A percentile compares a stretch with the other conserved stretches of the same genome.
These are phyloP conservation scores for Poteriospumella lacustris DNA, from an alignment of 108 stramenopile species.

Conservation along the genomic window DNA sequence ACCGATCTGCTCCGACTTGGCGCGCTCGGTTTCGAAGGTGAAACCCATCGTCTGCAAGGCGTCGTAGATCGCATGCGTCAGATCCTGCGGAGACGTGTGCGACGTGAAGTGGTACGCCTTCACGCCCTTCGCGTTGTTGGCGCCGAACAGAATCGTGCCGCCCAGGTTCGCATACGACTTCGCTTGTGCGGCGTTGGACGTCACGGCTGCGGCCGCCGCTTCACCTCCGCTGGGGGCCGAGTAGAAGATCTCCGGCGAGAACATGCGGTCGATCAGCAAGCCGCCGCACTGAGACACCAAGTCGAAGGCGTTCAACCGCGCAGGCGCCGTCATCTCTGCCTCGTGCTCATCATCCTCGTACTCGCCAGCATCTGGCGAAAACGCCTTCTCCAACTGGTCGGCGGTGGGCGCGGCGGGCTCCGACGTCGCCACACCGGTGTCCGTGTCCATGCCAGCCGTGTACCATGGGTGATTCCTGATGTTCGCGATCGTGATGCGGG, in stretches of 20 bases:
- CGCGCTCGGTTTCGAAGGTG: background rate
- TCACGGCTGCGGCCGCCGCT: background rate
- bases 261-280: slow-evolving; percentile 4
- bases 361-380: background rate
- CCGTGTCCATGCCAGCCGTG: too few species aligned
- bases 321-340: background rate
- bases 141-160: background rate
- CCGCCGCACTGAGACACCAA: slow-evolving; percentile 23
- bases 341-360: background rate
- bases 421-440: too few species aligned
- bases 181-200: background rate
- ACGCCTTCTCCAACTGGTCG: background rate
- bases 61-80: background rate
- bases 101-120: slow-evolving; percentile 25
- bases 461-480: background rate
- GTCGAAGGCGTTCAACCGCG: slow-evolving; percentile 23
- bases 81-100: background rate
- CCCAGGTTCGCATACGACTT: background rate
- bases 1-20: background rate
- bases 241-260: slow-evolving; percentile 12
- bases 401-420: too few species aligned
- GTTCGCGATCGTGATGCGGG: slow-evolving; percentile 35
- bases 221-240: background rate
- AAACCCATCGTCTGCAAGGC: background rate
- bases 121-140: background rate